These are phyloP conservation scores for Ustilago hordei DNA, from an alignment of 1,284 basidiomycete species.

Conservation along the genomic window DNA sequence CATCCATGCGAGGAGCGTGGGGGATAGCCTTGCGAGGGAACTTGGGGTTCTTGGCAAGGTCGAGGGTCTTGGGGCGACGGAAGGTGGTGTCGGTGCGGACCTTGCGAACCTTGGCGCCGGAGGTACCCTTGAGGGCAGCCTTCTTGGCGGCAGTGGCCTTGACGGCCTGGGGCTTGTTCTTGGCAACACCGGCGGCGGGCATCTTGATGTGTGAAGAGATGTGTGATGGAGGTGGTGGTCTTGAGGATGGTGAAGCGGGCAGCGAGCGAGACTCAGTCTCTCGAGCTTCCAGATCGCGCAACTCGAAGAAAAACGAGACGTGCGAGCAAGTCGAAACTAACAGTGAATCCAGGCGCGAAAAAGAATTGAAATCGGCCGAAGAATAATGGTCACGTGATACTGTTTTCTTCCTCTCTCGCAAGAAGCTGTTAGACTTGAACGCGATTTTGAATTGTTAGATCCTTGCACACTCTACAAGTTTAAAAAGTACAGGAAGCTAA, in stretches of 20 bases:
- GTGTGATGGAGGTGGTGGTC: slow-evolving; percentile 18
- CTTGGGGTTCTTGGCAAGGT: slow-evolving; percentile 83
- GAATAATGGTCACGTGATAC: neutral
- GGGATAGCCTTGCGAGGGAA: slow-evolving; percentile 95
- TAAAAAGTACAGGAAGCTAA: neutral
- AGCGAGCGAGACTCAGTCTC: neutral
- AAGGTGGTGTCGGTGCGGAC: slow-evolving; percentile 88
- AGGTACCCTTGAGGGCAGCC: slow-evolving; percentile 89
- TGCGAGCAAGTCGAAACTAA: neutral
- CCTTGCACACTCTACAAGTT: neutral
- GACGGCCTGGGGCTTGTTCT: slow-evolving; percentile 54
- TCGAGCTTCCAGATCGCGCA: neutral
- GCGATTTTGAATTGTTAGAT: neutral
- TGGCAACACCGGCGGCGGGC: slow-evolving; percentile 30
- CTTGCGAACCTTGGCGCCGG: slow-evolving; percentile 84
- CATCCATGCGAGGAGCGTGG: slow-evolving; percentile 96
- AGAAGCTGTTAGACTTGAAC: neutral
- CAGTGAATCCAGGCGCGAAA: neutral
- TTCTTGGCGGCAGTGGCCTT: slow-evolving; percentile 97
- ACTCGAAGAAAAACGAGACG: neutral
- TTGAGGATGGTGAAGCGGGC: slow-evolving; percentile 10
- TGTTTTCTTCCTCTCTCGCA: neutral
- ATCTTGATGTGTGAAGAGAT: slow-evolving; percentile 26
- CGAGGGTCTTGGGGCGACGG: slow-evolving; percentile 95
- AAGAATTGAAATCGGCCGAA: neutral